Base-by-base conservation (phyloP, 2,329 filamentous ascomycete species). In the Epichloe brachyelytri region DNA sequence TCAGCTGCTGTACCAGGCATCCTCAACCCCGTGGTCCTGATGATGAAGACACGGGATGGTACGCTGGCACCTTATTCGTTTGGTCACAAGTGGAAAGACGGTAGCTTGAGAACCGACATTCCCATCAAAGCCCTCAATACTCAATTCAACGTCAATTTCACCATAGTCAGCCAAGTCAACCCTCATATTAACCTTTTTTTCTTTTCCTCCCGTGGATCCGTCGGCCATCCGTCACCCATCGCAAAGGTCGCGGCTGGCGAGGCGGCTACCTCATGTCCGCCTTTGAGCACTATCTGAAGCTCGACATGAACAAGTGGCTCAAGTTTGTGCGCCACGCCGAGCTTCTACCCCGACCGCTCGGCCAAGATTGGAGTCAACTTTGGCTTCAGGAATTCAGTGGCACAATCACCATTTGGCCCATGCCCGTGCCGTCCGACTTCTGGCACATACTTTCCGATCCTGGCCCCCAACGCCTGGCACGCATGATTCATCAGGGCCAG, bases 11-110 rank as follows among this genome's bases (percentile, higher is more conserved):
- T 98, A 0, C 93, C 93, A 0, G 93, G 93, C 1, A 97, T 98
- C 52, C 72, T 97, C 37, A 97, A 97, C 62, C 93, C 93, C 0
- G 87, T 94, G 2, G 91, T 98, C 1, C 80, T 98, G 7, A 87
- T 88, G 73, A 90, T 95, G 74, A 95, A 95, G 71, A 86, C 78
- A 49, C 74, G 76, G 17, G 79, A 89, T 53, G 90, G 89, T 1
- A 82, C 75, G 2, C 74, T 98, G 4, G 80, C 82, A 0, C 93
- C 93, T 0, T 98, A 95, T 67, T 94, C 88, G 0, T 98, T 98
- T 63, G 93, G 93, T 0, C 90, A 97, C 73, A 97, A 97, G 70
- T 98, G 93, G 93, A 98, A 98, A 68, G 93, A 98, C 65, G 93
- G 93, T 49, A 93, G 86, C 58, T 71, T 98, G 50, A 80, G 93